Conservation (phyloP, 306 rosid species). For the Vigna angularis region DNA sequence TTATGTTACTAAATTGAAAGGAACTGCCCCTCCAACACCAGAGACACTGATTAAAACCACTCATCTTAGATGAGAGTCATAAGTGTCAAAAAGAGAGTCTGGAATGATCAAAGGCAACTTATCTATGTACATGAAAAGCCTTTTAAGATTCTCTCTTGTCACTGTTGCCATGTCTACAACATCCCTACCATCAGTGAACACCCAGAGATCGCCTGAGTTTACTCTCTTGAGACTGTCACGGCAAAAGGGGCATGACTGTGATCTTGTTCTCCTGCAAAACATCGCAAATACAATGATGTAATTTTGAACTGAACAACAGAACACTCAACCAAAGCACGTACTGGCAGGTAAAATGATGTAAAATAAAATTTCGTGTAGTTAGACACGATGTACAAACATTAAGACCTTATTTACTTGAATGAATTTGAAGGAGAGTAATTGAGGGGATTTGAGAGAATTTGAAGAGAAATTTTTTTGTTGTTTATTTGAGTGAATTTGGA, state of each 20-base stretch:
- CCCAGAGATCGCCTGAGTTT: constrained; percentile 90
- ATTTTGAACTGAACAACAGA: constrained; percentile 17
- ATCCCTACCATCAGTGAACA: constrained; percentile 77
- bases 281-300: not conserved
- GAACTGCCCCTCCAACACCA: constrained; percentile 47
- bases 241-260: constrained; percentile 94
- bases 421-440: too few relatives aligned
- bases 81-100: constrained; percentile 75
- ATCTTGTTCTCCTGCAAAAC: constrained; percentile 80
- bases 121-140: constrained; percentile 91
- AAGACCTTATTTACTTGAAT: too few relatives aligned
- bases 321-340: not conserved
- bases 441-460: too few relatives aligned
- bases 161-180: constrained; percentile 80
- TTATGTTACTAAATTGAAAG: constrained; percentile 43
- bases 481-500: too few relatives aligned
- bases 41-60: constrained; percentile 44
- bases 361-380: not conserved
- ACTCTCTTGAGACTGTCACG: constrained; percentile 94
- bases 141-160: constrained; percentile 80
- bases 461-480: too few relatives aligned
- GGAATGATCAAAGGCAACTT: constrained; percentile 86
- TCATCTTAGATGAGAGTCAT: constrained; percentile 82
- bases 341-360: not conserved
- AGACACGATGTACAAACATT: not conserved